A percentile compares a stretch with the other conserved stretches of the same genome.
These are phyloP conservation scores for Scedosporium dehoogii DNA, from an alignment of 2,329 filamentous ascomycete genomes.

Conservation along the genomic window DNA sequence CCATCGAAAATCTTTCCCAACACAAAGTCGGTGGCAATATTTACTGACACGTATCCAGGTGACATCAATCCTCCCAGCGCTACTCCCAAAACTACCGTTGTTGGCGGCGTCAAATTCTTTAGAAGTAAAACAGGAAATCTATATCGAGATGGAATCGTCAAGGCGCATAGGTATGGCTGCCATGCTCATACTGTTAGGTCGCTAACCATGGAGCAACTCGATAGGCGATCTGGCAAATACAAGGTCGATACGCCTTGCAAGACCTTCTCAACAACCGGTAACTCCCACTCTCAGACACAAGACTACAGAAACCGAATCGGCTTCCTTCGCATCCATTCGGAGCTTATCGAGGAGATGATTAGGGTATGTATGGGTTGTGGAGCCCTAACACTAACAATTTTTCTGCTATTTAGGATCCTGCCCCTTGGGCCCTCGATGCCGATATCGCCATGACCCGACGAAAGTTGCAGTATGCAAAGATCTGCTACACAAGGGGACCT, in stretches of 20 bases:
- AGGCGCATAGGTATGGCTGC: constrained; percentile 60
- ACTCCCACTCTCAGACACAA: constrained; percentile 32
- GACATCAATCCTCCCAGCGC: constrained; percentile 14
- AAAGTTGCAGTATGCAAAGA: constrained; percentile 89
- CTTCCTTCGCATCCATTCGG: not conserved
- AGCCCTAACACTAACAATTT: constrained; percentile 29
- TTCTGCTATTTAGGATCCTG: constrained; percentile 60
- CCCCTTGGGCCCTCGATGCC: constrained; percentile 69
- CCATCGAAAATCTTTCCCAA: constrained; percentile 6
- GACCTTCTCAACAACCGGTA: constrained; percentile 60
- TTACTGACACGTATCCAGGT: constrained; percentile 1
- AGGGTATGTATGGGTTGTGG: not conserved
- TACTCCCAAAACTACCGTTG: constrained; percentile 62
- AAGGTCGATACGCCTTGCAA: constrained; percentile 69
- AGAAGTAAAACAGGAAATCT: constrained; percentile 84
- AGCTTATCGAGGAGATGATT: not conserved
- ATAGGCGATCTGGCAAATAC: constrained; percentile 36
- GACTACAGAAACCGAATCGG: not conserved
- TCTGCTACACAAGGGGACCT: constrained; percentile 70
- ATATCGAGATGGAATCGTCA: constrained; percentile 65
- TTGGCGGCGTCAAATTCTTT: constrained; percentile 74
- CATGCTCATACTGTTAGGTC: constrained; percentile 13
- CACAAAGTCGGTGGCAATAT: constrained; percentile 8
- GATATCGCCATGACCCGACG: constrained; percentile 70
- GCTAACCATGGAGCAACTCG: constrained; percentile 32